Evolutionary conservation across 2,329 filamentous ascomycete species (phyloP), one percentile per base, ranked within the genome.

Genomic region (Aspergillus pseudoviridinutans): DNA sequence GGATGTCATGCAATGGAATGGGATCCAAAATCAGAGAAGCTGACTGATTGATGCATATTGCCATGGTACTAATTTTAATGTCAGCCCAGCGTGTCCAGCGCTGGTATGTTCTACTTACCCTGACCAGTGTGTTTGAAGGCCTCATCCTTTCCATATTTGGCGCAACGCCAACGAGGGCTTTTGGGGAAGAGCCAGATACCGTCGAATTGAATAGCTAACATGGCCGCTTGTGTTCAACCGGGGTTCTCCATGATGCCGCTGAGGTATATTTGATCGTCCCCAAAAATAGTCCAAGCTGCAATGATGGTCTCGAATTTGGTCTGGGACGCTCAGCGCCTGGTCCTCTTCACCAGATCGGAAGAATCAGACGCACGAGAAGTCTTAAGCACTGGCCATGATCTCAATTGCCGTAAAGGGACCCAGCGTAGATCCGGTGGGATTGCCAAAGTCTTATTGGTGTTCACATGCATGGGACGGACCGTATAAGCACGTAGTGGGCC

Each of bases 351-450:
- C 10, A 38, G 10, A 12, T 27, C 27, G 32, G 20, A 29, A 10
- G 28, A 29, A 5, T 17, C 47, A 47, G 51, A 3, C 61, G 60
- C 4, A 64, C 60, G 5, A 64, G 52, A 20, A 64, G 61, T n/a
- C 62, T 50, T 17, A 50, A 42, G 63, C 57, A 49, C 56, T 58
- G 12, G 64, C 47, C 3, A 65, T 57, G 29, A 60, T 61, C 24
- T 54, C 52, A 35, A 65, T 63, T 4, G 63, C 63, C 4, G 57
- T 64, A 25, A 64, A 61, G 10, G 61, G 53, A 6, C 58, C 61
- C 10, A 62, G 35, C 1, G 20, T 54, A 4, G 57, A 60, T 4
- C 58, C 59, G 17, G 49, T 57, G 1, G 63, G 62, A 27, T 60
- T 53, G 7, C 47, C 35, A 32, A 62, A 64, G 42, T 63, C 58